Evolutionary conservation across 2,329 filamentous ascomycete species (phyloP), one percentile per base, ranked within the genome.

Genomic region (Paecilomyces formosus): DNA sequence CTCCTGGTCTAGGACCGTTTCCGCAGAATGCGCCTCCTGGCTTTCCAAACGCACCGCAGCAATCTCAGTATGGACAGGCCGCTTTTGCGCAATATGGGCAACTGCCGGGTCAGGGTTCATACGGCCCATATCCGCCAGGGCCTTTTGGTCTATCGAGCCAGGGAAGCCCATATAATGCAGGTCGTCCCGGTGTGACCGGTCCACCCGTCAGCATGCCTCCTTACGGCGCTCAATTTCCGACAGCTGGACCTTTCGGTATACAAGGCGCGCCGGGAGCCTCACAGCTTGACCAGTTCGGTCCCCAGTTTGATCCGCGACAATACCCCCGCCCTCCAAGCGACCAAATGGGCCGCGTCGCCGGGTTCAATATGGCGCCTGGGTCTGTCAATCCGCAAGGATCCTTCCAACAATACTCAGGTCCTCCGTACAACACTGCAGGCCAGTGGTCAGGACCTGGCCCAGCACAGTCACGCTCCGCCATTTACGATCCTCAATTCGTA

Each of bases 401-500:
- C 7, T 31, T 54, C 31, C 53, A 28, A 54, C 53, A 54, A 35
- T 28, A 52, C 24, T 11, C 50, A 28, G 6, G 21, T 21, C 50
- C 21, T 12, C 24, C 53, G 6, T 30, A 54, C n/a, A 21, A 28
- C 18, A n/a, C 22, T 31, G 24, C 53, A 21, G 53, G 53, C 31
- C 61, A 62, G 39, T 58, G 49, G 57, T 13, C 31, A 4, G 31
- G 5, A 24, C 6, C 57, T 9, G 15, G 28, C 21, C 22, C 31
- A 4, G 53, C 22, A 1, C n/a, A 39, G 15, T 58, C 57, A 3
- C 61, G 60, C 5, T 57, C 55, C 13, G 60, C 60, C 15, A 30
- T 51, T 4, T 65, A 65, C 2, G 66, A 68, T 59, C 60, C 67
- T n/a, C 67, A 68, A n/a, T 70, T 70, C 49, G 63, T 70, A 6